These are phyloP conservation scores for Chlorella sp. DNA, from an alignment of 139 green algal genomes.

Conservation along the genomic window DNA sequence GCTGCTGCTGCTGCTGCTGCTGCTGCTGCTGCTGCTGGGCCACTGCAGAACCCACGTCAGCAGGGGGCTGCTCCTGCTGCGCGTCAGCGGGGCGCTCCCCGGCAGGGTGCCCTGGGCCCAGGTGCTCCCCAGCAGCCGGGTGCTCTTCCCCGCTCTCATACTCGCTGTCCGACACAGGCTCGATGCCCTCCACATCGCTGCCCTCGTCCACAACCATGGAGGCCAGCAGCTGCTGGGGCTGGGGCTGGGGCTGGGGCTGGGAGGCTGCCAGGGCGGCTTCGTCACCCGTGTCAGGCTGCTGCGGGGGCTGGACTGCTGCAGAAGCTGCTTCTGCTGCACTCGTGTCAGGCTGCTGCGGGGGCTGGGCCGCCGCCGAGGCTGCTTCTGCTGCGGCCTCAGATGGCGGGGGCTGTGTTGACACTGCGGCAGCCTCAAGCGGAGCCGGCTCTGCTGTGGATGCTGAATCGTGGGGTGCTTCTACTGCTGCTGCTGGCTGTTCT, in stretches of 20 bases:
- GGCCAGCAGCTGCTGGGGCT: slow-evolving; percentile 6
- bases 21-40: too few relatives aligned
- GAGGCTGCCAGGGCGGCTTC: not conserved
- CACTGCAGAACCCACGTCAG: too few relatives aligned
- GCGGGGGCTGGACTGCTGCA: not conserved
- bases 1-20: too few relatives aligned
- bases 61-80: too few relatives aligned
- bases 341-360: not conserved
- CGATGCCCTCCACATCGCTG: slow-evolving; percentile 39
- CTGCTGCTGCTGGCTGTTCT: not conserved
- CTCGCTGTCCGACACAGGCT: not conserved
- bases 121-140: too few relatives aligned
- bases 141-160: not conserved
- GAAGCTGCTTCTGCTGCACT: not conserved
- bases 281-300: too few relatives aligned
- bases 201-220: slow-evolving; percentile 22
- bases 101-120: too few relatives aligned
- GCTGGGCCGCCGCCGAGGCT: not conserved
- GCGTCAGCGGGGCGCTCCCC: too few relatives aligned
- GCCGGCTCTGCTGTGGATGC: not conserved
- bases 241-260: not conserved
- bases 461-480: not conserved
- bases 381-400: not conserved
- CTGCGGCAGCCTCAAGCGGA: not conserved
- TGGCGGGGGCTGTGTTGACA: not conserved